Conservation (phyloP, 345 rosid genomes). For the Citrus cavaleriei region DNA sequence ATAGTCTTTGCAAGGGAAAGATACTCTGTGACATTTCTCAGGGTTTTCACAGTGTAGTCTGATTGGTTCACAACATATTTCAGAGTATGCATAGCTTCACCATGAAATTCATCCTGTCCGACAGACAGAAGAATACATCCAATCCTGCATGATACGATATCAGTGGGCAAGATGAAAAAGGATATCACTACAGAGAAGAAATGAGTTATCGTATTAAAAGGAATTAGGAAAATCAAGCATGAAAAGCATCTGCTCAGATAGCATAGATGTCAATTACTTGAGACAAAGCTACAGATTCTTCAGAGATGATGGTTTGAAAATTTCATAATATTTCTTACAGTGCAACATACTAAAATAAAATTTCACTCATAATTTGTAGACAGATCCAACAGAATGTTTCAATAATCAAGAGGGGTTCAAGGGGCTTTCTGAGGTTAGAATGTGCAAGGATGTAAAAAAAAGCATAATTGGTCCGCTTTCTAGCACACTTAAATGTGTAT, state of each 20-base stretch:
- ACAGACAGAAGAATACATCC: conserved; percentile 93
- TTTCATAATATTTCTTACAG: not conserved
- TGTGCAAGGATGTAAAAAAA: not conserved
- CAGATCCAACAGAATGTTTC: not conserved
- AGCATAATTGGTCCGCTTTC: not conserved
- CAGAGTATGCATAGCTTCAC: conserved; percentile 68
- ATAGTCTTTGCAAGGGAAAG: conserved; percentile 84
- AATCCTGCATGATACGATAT: conserved; percentile 42
- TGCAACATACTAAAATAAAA: not conserved
- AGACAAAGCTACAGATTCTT: not conserved
- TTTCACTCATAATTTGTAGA: not conserved
- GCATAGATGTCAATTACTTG: not conserved
- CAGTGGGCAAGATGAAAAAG: conserved; percentile 6
- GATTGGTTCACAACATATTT: conserved; percentile 92
- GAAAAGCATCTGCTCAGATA: not conserved
- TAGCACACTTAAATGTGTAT: not conserved
- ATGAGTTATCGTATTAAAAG: not conserved
- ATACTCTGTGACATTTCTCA: conserved; percentile 82
- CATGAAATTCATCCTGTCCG: conserved; percentile 83
- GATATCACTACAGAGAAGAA: not conserved
- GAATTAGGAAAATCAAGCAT: not conserved
- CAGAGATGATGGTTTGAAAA: not conserved
- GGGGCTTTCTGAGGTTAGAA: not conserved
- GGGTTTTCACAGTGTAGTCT: conserved; percentile 78
- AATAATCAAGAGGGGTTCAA: not conserved